A percentile compares a stretch with the other conserved stretches of the same genome.
Conservation (phyloP, 1,284 basidiomycete species). For the Leccinum laetum region DNA sequence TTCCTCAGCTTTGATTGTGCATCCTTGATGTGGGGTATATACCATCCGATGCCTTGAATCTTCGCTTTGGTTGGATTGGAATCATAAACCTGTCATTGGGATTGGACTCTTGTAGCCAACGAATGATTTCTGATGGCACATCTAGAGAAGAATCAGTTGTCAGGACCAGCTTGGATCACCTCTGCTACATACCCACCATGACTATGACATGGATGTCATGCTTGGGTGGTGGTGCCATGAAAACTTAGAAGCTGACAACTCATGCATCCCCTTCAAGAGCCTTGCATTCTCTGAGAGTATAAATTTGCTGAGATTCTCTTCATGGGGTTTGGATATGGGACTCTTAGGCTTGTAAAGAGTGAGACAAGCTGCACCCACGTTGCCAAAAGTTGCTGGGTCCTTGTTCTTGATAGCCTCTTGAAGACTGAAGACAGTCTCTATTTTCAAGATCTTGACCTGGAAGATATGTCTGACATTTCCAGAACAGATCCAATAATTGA, state of each 20-base stretch:
- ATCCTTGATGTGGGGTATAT: too few species aligned
- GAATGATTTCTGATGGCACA: not conserved
- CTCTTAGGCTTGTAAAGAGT: not conserved
- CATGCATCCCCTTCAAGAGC: not conserved
- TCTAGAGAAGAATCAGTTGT: not conserved
- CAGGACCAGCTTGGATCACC: not conserved
- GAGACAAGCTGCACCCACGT: not conserved
- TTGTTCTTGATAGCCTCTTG: not conserved
- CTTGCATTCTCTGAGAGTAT: not conserved
- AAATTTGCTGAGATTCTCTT: not conserved
- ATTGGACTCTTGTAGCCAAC: not conserved
- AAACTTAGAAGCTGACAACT: not conserved
- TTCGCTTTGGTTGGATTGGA: too few species aligned
- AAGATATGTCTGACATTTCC: not conserved
- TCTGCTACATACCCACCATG: not conserved
- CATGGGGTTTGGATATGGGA: not conserved
- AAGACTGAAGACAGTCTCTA: not conserved
- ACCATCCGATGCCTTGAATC: too few species aligned
- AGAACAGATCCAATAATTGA: not conserved
- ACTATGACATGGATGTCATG: not conserved
- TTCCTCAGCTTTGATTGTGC: too few species aligned
- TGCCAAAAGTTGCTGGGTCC: too few species aligned
- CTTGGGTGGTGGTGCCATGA: not conserved
- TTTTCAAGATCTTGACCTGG: not conserved
- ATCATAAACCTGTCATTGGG: too few species aligned